A percentile compares a stretch with the other conserved stretches of the same genome.
Evolutionary conservation across 192 early-diverging fungal species (phyloP).

Genomic region (Phlyctochytrium planicorne): DNA sequence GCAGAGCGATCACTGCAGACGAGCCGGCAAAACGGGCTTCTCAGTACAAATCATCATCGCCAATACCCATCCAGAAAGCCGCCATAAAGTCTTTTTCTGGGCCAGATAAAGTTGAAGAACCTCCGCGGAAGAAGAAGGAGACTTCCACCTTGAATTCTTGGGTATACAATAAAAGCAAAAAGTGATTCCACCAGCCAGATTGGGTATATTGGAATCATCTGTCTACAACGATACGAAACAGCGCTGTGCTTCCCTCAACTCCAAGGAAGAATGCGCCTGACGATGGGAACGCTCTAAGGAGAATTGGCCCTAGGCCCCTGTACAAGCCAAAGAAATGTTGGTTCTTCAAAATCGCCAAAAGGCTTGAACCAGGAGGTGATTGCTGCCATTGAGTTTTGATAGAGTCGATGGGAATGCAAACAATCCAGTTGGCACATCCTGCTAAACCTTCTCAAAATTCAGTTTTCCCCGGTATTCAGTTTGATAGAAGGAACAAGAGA

Average conservation of each 20-base stretch:
- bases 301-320: conserved; percentile 82
- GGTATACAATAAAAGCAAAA: too few species aligned
- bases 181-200: too few species aligned
- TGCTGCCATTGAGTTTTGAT: conserved; percentile 79
- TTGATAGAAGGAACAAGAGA: neutral
- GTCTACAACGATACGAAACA: neutral
- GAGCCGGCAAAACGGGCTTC: too few species aligned
- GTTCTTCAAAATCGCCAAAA: conserved; percentile 36
- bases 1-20: too few species aligned
- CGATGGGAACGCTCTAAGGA: conserved; percentile 70
- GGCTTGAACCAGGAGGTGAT: conserved; percentile 26
- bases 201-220: too few species aligned
- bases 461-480: too few species aligned
- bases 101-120: too few species aligned
- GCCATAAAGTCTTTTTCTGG: too few species aligned
- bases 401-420: conserved; percentile 79
- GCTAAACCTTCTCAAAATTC: conserved; percentile 3
- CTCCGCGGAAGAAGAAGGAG: too few species aligned
- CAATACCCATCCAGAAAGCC: too few species aligned
- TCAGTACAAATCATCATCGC: too few species aligned
- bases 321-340: conserved; percentile 66
- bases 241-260: conserved; percentile 42
- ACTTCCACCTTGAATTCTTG: too few species aligned
- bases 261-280: conserved; percentile 73
- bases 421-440: conserved; percentile 69